Evolutionary conservation across 2,329 filamentous ascomycete species (phyloP).

Genomic region (Sphaerulina musiva): DNA sequence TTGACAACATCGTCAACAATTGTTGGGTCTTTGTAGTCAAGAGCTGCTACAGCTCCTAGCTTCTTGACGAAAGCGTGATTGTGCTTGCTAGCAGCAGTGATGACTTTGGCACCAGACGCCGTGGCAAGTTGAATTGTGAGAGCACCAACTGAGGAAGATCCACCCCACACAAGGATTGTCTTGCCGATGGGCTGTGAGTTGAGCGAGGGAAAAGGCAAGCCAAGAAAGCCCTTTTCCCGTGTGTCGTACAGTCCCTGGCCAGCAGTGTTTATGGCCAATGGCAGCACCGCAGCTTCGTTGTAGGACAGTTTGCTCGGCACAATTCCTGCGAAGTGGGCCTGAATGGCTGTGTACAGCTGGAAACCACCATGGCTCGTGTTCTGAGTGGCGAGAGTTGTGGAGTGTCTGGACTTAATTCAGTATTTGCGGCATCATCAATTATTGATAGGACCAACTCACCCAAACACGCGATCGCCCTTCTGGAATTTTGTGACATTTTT

Average conservation of each 20-base stretch:
- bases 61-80: conserved; percentile 32
- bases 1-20: conserved; percentile 37
- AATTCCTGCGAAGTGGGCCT: conserved; percentile 31
- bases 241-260: conserved; percentile 39
- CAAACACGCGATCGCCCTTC: conserved; percentile 35
- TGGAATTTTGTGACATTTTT: conserved; percentile 31
- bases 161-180: conserved; percentile 37
- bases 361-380: conserved; percentile 28
- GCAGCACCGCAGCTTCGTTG: conserved; percentile 38
- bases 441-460: conserved; percentile 17
- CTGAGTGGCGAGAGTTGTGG: conserved; percentile 22
- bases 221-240: conserved; percentile 31
- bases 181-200: conserved; percentile 32
- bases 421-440: not conserved
- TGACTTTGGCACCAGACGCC: conserved; percentile 33
- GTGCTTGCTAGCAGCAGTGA: conserved; percentile 30
- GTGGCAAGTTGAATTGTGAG: conserved; percentile 33
- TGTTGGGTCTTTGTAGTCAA: conserved; percentile 32
- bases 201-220: conserved; percentile 35
- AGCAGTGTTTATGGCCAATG: conserved; percentile 42
- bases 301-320: conserved; percentile 38
- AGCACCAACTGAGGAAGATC: conserved; percentile 33
- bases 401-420: conserved; percentile 16
- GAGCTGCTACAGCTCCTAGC: conserved; percentile 28
- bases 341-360: conserved; percentile 33